These are phyloP conservation scores for Letharia columbiana DNA, from an alignment of 495 filamentous ascomycete species.

Conservation along the genomic window DNA sequence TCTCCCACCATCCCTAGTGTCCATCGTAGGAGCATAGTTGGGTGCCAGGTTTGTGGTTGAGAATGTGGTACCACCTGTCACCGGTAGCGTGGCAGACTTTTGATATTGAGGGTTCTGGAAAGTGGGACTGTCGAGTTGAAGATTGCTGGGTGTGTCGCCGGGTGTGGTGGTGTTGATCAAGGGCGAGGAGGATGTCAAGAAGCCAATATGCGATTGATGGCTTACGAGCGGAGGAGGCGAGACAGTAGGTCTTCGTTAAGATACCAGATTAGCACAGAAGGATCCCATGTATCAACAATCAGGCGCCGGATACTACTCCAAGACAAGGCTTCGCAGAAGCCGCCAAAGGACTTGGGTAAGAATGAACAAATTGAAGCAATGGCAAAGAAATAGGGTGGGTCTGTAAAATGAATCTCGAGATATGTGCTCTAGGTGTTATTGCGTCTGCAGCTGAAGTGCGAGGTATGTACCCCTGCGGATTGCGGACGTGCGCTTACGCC, in stretches of 20 bases:
- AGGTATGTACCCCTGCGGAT: not conserved
- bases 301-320: not conserved
- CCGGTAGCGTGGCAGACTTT: slow-evolving; percentile 22
- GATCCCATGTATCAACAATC: not conserved
- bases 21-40: slow-evolving; percentile 25
- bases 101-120: slow-evolving; percentile 24
- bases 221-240: slow-evolving; percentile 54
- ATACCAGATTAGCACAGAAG: not conserved
- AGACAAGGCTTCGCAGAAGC: not conserved
- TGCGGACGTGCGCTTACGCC: slow-evolving; percentile 9
- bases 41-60: slow-evolving; percentile 22
- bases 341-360: not conserved
- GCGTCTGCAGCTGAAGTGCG: not conserved
- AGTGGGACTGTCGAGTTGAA: slow-evolving; percentile 12
- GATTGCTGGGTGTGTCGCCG: slow-evolving; percentile 29
- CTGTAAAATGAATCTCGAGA: not conserved
- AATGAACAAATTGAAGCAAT: not conserved
- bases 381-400: no score
- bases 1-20: slow-evolving; percentile 9
- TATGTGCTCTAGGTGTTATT: not conserved
- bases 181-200: slow-evolving; percentile 75
- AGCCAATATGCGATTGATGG: slow-evolving; percentile 68
- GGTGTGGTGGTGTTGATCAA: slow-evolving; percentile 54
- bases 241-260: slow-evolving; percentile 4
- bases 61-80: slow-evolving; percentile 6